Base-by-base conservation (phyloP, 2,329 filamentous ascomycete species). In the Talaromyces sp. region DNA sequence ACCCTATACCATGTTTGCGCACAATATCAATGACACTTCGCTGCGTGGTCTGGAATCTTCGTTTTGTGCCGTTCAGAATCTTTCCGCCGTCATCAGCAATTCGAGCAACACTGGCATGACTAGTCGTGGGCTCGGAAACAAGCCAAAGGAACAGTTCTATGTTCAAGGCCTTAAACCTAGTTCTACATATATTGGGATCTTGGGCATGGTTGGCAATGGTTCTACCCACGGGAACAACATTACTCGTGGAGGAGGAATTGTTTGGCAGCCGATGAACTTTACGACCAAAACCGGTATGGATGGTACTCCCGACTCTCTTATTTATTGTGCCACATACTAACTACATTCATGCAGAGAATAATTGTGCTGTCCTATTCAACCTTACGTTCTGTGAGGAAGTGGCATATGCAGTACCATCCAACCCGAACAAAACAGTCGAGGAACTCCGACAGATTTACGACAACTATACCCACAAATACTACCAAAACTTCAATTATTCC, bases 341-440 rank as follows among this genome's bases (percentile, higher is more conserved):
- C 29, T 33, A 30, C 40, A 5, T 2, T 2, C n/a, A 24, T 30
- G 33, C 63, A 85, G 90, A 89, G 53, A 83, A 85, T 54, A 96
- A 92, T 66, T 99, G 94, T 71, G 87, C 88, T 54, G 81, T 99
- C 36, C 81, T 97, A 41, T 92, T 87, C 70, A 87, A 95, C 66
- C 84, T 99, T n/a, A 79, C 86, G 0, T 95, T 97, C 71, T 99
- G 94, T 75, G 83, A 87, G 61, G 85, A 93, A 63, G 88, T 93
- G 43, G 90, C 93, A 46, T 97, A 97, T 68, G 89, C 93, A 6
- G 94, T 97, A 0, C 94, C 94, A 0, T 86, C 88, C 36, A 96
- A 96, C 65, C 80, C 84, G 2, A 86, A 85, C 60, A 78, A 82
- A 48, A 85, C 85, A 62, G 75, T 80, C 45, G 77, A 81, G 2